Evolutionary conservation across 2,329 filamentous ascomycete species (phyloP).

Genomic region (Hirsutella minnesotensis): DNA sequence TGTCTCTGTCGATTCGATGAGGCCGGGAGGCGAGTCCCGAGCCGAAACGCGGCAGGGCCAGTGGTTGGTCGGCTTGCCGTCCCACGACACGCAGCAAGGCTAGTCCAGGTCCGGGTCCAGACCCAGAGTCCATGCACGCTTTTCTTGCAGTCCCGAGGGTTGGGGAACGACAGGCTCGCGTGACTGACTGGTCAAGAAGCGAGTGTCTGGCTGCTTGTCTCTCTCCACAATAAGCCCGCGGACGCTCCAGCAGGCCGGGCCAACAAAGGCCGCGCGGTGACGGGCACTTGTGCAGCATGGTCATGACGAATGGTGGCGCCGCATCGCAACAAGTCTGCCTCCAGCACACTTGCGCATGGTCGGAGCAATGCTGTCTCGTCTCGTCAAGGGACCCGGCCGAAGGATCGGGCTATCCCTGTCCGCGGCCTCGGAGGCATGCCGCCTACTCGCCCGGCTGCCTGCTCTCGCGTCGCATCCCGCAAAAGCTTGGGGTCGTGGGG

Average conservation of each 20-base stretch:
- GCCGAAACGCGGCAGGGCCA: not conserved
- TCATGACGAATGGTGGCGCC: not conserved
- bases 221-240: not conserved
- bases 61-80: not conserved
- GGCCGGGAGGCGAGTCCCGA: not conserved
- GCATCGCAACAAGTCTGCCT: not conserved
- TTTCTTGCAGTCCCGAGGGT: no score
- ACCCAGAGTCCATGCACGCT: no score
- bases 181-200: not conserved
- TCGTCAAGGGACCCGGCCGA: no score
- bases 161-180: no score
- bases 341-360: not conserved
- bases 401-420: not conserved
- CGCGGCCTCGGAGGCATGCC: not conserved
- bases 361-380: no score
- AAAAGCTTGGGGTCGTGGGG: no score
- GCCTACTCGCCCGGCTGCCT: not conserved
- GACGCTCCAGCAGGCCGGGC: not conserved
- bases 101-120: no score
- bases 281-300: not conserved
- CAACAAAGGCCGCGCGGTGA: not conserved
- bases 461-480: not conserved
- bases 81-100: no score
- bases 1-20: not conserved
- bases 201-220: no score